phyloP scores from a whole-genome alignment of 2,329 filamentous ascomycete genomes.

The Diaporthe vexans region DNA sequence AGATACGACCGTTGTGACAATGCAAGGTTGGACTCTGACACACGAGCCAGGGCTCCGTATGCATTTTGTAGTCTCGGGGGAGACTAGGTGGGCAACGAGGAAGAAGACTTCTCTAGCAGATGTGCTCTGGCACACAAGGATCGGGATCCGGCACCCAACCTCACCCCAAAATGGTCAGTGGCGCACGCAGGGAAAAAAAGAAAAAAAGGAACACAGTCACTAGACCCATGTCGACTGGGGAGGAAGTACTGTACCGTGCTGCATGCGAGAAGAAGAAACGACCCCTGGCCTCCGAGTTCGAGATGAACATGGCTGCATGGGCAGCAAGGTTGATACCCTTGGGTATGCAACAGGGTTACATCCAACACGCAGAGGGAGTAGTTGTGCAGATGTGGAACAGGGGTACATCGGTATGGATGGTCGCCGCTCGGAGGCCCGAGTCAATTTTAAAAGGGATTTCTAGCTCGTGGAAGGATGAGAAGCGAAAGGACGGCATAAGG shows the following conservation, averaged over 20 bases:
- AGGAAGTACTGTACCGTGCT: slow-evolving; percentile 10
- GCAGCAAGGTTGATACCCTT: slow-evolving; percentile 36
- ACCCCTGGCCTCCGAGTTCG: slow-evolving; percentile 27
- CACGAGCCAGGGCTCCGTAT: slow-evolving; percentile 29
- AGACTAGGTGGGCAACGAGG: slow-evolving; percentile 17
- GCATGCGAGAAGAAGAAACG: slow-evolving; percentile 13
- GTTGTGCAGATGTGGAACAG: slow-evolving; percentile 35
- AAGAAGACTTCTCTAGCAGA: slow-evolving; percentile 30
- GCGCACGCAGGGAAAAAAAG: slow-evolving; percentile 32
- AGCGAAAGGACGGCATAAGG: slow-evolving; percentile 4
- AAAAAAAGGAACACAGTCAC: slow-evolving; percentile 30
- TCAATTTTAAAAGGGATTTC: slow-evolving; percentile 28
- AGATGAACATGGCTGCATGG: slow-evolving; percentile 37
- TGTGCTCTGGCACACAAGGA: slow-evolving; percentile 31
- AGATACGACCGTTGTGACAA: slow-evolving; percentile 29
- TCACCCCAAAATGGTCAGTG: slow-evolving; percentile 28
- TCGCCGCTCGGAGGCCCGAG: slow-evolving; percentile 33
- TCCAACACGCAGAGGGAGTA: slow-evolving; percentile 28
- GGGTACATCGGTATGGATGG: slow-evolving; percentile 35
- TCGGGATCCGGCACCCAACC: slow-evolving; percentile 36
- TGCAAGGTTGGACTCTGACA: slow-evolving; percentile 32
- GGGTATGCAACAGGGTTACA: slow-evolving; percentile 39
- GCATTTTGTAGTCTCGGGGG: slow-evolving; percentile 29
- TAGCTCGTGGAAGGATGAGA: slow-evolving; percentile 30
- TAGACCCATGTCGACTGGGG: slow-evolving; percentile 25